Evolutionary conservation across 2,329 filamentous ascomycete genomes (phyloP).

Genomic region (Aspergillus pseudoglaucus): DNA sequence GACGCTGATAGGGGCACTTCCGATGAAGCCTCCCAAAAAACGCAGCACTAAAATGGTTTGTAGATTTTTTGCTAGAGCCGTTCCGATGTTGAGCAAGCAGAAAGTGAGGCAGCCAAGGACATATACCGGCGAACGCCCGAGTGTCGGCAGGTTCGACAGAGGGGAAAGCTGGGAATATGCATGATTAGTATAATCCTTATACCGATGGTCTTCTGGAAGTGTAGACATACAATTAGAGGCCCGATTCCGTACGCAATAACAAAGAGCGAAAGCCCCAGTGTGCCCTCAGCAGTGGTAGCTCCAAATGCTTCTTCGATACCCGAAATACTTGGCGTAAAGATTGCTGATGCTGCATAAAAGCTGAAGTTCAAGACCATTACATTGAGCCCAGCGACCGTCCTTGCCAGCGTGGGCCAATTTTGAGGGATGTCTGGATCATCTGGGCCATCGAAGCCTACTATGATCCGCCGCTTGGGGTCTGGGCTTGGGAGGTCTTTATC

Average conservation of each 20-base stretch:
- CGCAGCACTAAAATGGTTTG: constrained; percentile 8
- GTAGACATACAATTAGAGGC: constrained; percentile 5
- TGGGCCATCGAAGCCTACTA: too few species aligned
- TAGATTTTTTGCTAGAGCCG: constrained; percentile 7
- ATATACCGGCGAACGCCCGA: constrained; percentile 10
- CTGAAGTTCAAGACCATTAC: constrained; percentile 9
- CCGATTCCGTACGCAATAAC: constrained; percentile 47
- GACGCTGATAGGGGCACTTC: too few species aligned
- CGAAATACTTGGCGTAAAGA: constrained; percentile 42
- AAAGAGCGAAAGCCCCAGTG: constrained; percentile 56
- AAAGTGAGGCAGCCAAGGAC: constrained; percentile 6
- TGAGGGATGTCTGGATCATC: too few species aligned
- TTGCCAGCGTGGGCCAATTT: too few species aligned
- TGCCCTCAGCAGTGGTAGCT: constrained; percentile 47
- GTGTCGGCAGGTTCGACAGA: constrained; percentile 6
- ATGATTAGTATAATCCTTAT: too few species aligned
- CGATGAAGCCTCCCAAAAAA: too few species aligned
- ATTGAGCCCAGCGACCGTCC: too few species aligned
- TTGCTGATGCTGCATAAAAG: constrained; percentile 23
- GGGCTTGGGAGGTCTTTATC: too few species aligned
- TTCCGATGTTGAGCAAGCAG: constrained; percentile 9
- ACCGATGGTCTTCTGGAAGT: too few species aligned
- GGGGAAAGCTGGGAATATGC: background rate
- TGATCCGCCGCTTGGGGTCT: too few species aligned
- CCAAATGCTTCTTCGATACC: constrained; percentile 50